Conservation (phyloP, 1,284 basidiomycete genomes). For the Trametes versicolor region DNA sequence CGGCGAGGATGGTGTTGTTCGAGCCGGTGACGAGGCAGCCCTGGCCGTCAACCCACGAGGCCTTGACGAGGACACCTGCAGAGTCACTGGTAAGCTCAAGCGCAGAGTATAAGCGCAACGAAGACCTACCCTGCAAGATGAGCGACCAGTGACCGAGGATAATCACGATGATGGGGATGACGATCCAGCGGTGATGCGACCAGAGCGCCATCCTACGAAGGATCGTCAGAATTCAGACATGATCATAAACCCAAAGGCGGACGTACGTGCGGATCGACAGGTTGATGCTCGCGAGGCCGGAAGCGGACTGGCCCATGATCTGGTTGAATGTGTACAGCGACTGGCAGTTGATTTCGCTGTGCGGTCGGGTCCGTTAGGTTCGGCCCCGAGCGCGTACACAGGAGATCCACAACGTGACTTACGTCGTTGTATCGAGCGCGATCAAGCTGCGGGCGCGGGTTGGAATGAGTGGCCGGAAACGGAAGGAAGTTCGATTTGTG, state of each 20-base stretch:
- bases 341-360: constrained; percentile 70
- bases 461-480: constrained; percentile 8
- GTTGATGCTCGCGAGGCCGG: constrained; percentile 82
- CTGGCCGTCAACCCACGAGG: constrained; percentile 57
- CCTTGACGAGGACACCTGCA: constrained; percentile 67
- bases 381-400: not conserved
- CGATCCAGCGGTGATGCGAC: constrained; percentile 68
- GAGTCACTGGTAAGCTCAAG: constrained; percentile 7
- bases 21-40: constrained; percentile 66
- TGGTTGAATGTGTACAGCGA: constrained; percentile 78
- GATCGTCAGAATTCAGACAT: constrained; percentile 23
- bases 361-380: not conserved
- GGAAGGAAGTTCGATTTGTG: not conserved
- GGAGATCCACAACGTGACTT: constrained; percentile 24
- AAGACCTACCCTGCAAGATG: constrained; percentile 67
- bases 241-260: not conserved
- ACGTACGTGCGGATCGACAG: constrained; percentile 80
- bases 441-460: constrained; percentile 51
- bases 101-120: too few relatives aligned
- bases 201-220: constrained; percentile 72
- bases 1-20: constrained; percentile 63
- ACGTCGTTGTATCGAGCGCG: constrained; percentile 66
- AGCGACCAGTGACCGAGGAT: constrained; percentile 83
- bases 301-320: constrained; percentile 73
- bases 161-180: constrained; percentile 61